A percentile compares a stretch with the other conserved stretches of the same genome.
Conservation (phyloP, 805 yeast genomes). For the Suhomyces prunicola region DNA sequence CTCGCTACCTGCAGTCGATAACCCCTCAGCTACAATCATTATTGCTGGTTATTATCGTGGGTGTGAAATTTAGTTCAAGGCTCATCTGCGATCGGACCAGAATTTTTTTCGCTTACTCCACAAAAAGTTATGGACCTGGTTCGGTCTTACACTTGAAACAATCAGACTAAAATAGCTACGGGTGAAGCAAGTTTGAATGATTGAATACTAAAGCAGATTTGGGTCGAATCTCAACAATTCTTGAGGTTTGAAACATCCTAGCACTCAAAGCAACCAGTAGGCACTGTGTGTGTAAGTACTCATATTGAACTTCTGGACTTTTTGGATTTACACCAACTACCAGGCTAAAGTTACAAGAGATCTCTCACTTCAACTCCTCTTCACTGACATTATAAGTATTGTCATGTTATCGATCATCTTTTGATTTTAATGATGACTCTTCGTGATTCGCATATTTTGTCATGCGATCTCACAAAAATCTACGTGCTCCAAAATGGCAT, state of each 20-base stretch:
- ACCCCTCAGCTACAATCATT: neutral
- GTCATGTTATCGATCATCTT: neutral
- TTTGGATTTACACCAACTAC: neutral
- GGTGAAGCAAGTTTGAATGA: neutral
- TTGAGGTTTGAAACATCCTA: too few species aligned
- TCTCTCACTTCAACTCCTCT: neutral
- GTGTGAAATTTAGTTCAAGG: neutral
- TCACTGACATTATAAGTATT: neutral
- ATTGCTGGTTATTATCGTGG: neutral
- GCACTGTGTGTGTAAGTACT: neutral
- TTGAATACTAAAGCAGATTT: neutral
- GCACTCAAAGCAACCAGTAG: neutral
- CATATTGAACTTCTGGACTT: too few species aligned
- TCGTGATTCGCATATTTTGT: neutral
- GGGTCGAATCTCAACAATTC: too few species aligned
- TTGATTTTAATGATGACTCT: neutral
- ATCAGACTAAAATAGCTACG: neutral
- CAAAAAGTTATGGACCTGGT: neutral
- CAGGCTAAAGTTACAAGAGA: neutral
- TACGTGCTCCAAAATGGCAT: neutral
- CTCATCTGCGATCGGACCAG: conserved; percentile 2
- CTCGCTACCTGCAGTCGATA: neutral
- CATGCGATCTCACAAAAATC: neutral
- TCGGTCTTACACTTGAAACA: neutral
- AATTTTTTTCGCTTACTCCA: conserved; percentile 1